Evolutionary conservation across 257 asterid species (phyloP).

Genomic region (Fraxinus pennsylvanica): DNA sequence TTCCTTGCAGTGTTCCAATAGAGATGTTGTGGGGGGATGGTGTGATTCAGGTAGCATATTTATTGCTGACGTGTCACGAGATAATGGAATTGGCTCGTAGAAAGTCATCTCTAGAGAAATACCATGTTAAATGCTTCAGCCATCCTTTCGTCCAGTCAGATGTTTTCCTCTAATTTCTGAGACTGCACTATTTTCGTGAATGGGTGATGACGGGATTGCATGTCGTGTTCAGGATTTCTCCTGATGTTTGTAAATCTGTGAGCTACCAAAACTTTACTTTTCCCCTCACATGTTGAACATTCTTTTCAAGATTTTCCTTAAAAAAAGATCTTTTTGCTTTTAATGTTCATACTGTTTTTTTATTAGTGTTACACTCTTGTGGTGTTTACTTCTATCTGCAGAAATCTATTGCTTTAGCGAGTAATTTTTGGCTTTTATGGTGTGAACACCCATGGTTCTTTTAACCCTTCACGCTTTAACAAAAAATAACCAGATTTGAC

Average conservation of each 20-base stretch:
- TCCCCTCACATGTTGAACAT: background rate
- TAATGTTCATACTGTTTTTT: background rate
- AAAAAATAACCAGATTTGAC: no score
- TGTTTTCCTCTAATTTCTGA: background rate
- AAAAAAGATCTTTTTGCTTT: background rate
- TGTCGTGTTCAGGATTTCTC: background rate
- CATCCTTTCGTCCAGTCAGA: background rate
- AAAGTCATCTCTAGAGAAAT: background rate
- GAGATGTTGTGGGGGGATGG: slow-evolving; percentile 61
- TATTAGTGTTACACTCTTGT: background rate
- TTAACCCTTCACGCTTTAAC: no score
- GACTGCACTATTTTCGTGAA: background rate
- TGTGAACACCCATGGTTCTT: background rate
- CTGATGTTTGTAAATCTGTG: background rate
- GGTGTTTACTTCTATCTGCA: background rate
- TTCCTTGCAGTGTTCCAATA: slow-evolving; percentile 36
- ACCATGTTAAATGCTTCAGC: background rate
- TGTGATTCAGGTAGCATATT: slow-evolving; percentile 58
- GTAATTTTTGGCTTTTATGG: background rate
- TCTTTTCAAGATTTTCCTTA: no score
- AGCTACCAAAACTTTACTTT: background rate
- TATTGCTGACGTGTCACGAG: slow-evolving; percentile 43
- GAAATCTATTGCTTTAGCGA: no score
- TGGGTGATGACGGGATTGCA: background rate
- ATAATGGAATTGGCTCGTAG: background rate